Base-by-base conservation (phyloP, 805 yeast genomes). In the Barnettozyma sucrosica region DNA sequence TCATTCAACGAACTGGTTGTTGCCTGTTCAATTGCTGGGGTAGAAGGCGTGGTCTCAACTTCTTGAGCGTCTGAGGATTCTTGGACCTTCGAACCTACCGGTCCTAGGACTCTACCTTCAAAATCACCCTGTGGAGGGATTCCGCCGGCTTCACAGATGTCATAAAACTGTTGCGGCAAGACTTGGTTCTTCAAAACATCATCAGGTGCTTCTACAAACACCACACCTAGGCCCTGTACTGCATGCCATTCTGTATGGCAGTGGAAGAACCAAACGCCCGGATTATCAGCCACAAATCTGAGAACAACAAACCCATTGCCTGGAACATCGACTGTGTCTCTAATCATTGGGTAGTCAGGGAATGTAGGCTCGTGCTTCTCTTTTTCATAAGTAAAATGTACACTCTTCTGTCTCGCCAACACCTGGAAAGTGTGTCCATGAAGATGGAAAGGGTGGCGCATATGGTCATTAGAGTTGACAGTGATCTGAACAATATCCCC, bases 211-310 rank as follows among this genome's bases (percentile, higher is more conserved):
- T 85, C 95, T 30, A 85, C 69, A 36, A 85, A 75, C 1, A 80
- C 77, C 36, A 83, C 68, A 10, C 90, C 90, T 47, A 85, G 71
- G 13, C 95, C 95, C 66, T 85, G 92, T 51, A 79, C 83, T 55
- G 85, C 76, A 65, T 85, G 95, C 84, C 89, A 85, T 58, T 85
- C 92, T 28, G 86, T 78, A 59, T 87, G 96, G 66, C 97, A 89
- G 63, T 89, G 97, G 80, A 89, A 85, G 47, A 84, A 79, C 97
- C 97, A 89, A 18, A 87, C 83, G 42, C 97, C 97, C 0, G 97
- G 96, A 57, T 89, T 89, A 57, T 85, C 78, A 7, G 96, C 89
- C 53, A 70, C 73, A 63, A 88, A 88, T 52, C 97, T 70, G 26
- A 80, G 57, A 11, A 80, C 87, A 38, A 81, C 66, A 60, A 79